These are phyloP conservation scores for Pichia thaimueangensis DNA, from an alignment of 805 yeast species.

Conservation along the genomic window DNA sequence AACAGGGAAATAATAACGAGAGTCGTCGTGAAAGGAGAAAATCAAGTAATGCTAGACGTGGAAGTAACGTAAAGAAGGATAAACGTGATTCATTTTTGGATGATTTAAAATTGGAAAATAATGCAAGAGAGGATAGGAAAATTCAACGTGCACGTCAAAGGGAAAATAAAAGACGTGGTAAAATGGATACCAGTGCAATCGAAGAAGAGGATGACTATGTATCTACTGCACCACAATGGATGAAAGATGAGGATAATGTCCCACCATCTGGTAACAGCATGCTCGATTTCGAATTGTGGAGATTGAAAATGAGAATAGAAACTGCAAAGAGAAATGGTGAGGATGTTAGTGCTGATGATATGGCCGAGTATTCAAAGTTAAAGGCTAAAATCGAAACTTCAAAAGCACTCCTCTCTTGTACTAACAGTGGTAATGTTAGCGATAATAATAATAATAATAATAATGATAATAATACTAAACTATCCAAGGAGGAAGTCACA, in stretches of 20 bases:
- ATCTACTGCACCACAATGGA: constrained; percentile 29
- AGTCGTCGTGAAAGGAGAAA: constrained; percentile 17
- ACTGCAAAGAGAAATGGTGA: constrained; percentile 44
- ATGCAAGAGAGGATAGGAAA: constrained; percentile 8
- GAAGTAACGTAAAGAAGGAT: constrained; percentile 1
- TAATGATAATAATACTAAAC: neutral
- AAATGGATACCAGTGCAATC: constrained; percentile 1
- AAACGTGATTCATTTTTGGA: neutral
- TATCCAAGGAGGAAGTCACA: neutral
- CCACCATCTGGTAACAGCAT: constrained; percentile 48
- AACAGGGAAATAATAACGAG: neutral
- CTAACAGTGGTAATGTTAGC: neutral
- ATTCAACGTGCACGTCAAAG: constrained; percentile 14
- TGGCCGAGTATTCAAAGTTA: constrained; percentile 26
- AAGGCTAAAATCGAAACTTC: constrained; percentile 26
- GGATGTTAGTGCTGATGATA: constrained; percentile 21
- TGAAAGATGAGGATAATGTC: constrained; percentile 30
- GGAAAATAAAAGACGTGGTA: constrained; percentile 22
- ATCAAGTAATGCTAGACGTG: constrained; percentile 11
- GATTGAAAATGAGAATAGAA: constrained; percentile 44
- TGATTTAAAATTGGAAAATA: neutral
- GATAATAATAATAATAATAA: neutral
- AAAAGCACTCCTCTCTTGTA: too few relatives aligned
- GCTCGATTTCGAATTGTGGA: constrained; percentile 57
- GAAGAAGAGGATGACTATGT: constrained; percentile 18